Evolutionary conservation across 139 green algal genomes (phyloP), one percentile per base, ranked within the genome.

Genomic region (Ulvella scutata): DNA sequence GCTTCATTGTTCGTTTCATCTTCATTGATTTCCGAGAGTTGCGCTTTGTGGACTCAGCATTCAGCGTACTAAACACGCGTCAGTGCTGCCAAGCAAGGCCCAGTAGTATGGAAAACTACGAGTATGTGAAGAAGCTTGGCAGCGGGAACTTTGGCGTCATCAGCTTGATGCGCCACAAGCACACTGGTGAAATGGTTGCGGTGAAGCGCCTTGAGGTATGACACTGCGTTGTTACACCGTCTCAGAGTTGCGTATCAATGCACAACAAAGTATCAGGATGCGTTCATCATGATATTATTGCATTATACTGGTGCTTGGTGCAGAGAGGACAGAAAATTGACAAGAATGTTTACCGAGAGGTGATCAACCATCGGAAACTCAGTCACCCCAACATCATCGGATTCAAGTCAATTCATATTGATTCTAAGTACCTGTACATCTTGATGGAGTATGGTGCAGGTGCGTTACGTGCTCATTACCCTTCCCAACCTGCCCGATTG

Each of bases 321-420:
- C 51, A 67, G 51, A 67, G 51, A 29, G 28, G 61, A 29, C 61
- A 38, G 75, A 85, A 96, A 89, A 94, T 99, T 43, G 94, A 98
- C 80, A 92, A 92, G 73, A 99, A 98, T 76, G 95, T 99, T 43
- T 90, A 97, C 85, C 82, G 95, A 2, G 95, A 99, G 79, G 94
- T 99, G 37, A 87, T 98, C 72, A 99, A 98, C 76, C 95, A 99
- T 79, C 73, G 91, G 1, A 87, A 87, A 75, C 82, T 99, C 38
- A 87, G 85, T 7, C 94, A 99, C 77, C 92, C 93, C n/a, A 98
- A 98, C 79, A 98, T 99, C 72, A 87, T 99, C 7, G 77, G 81
- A 3, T 99, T 99, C 85, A 90, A 89, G 37, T 92, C 73, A 62
- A 76, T 59, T 37, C 39, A 76, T 76, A 76, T 61, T 74, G 31